phyloP scores from a whole-genome alignment of 805 yeast species.

The Sugiyamaella americana region DNA sequence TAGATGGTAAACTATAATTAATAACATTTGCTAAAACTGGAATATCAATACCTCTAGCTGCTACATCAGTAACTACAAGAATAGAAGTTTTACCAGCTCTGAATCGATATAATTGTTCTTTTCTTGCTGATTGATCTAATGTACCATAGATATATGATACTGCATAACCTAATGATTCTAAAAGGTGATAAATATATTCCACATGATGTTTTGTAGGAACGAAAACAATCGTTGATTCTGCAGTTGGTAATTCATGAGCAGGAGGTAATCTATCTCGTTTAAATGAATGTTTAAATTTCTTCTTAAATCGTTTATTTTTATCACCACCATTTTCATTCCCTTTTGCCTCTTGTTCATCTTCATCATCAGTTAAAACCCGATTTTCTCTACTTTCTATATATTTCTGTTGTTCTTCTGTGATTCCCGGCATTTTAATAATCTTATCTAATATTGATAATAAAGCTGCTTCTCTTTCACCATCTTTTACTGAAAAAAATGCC shows the following conservation, averaged over 20 bases:
- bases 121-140: slow-evolving; percentile 90
- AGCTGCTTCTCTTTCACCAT: slow-evolving; percentile 85
- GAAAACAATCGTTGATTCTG: slow-evolving; percentile 81
- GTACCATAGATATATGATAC: slow-evolving; percentile 91
- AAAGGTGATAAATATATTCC: slow-evolving; percentile 70
- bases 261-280: slow-evolving; percentile 54
- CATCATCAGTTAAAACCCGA: slow-evolving; percentile 40
- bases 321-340: slow-evolving; percentile 35
- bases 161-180: slow-evolving; percentile 76
- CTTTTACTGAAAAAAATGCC: slow-evolving; percentile 77
- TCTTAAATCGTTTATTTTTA: slow-evolving; percentile 30
- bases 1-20: slow-evolving; percentile 83
- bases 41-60: slow-evolving; percentile 97
- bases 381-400: slow-evolving; percentile 36
- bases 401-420: slow-evolving; percentile 60
- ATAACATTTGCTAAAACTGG: slow-evolving; percentile 94
- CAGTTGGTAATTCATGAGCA: slow-evolving; percentile 80
- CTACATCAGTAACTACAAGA: slow-evolving; percentile 91
- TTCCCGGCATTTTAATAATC: slow-evolving; percentile 76
- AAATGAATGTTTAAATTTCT: slow-evolving; percentile 11
- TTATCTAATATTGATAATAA: slow-evolving; percentile 71
- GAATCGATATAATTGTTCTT: slow-evolving; percentile 78
- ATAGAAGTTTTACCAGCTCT: slow-evolving; percentile 76
- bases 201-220: slow-evolving; percentile 98
- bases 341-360: slow-evolving; percentile 46